Base-by-base conservation (phyloP, 2,329 filamentous ascomycete genomes). In the Penicillium sp. region DNA sequence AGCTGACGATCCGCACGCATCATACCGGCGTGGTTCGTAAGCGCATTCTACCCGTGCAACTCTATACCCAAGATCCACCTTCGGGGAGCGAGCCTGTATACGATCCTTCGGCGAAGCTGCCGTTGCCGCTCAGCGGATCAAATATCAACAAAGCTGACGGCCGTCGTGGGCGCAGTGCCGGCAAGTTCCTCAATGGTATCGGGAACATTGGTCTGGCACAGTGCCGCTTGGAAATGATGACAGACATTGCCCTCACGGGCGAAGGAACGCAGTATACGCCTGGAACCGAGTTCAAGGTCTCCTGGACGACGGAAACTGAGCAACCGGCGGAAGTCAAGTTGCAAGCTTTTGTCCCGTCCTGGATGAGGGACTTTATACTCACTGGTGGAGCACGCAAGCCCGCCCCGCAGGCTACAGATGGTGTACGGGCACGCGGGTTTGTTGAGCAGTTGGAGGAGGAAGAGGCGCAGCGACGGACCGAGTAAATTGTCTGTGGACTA, bases 11-110 rank as follows among this genome's bases (percentile, higher is more conserved):
- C 55, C 85, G 93, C 34, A 98, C 93, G 1, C 86, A 90, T 66
- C 93, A 98, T 69, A 90, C 86, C 10, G 93, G 93, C 18, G 88
- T 98, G 13, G 88, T 98, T 32, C 79, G 93, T 51, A 95, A 96
- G 76, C 79, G 93, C 40, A 81, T 97, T 40, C 68, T 98, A 42
- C 93, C 93, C 0, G 83, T 91, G 27, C 71, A 85, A 54, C 62
- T 96, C 13, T 93, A 91, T 66, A 72, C 71, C 6, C 66, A 65
- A 5, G 70, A 72, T 28, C 67, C 70, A 22, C 60, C 54, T 5
- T 68, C 84, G 27, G 67, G 70, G 38, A 84, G 84, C 60, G 60
- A 69, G 2, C 67, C 74, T 1, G 61, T 61, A 23, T 71, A 70
- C 44, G 56, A 63, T 27, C 59, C 65, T 22, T 58, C 55, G 20